Percentiles rank a stretch among this genome's conserved stretches.
These are phyloP conservation scores for Adansonia rubrostipa DNA, from an alignment of 441 rosid genomes.

Conservation along the genomic window DNA sequence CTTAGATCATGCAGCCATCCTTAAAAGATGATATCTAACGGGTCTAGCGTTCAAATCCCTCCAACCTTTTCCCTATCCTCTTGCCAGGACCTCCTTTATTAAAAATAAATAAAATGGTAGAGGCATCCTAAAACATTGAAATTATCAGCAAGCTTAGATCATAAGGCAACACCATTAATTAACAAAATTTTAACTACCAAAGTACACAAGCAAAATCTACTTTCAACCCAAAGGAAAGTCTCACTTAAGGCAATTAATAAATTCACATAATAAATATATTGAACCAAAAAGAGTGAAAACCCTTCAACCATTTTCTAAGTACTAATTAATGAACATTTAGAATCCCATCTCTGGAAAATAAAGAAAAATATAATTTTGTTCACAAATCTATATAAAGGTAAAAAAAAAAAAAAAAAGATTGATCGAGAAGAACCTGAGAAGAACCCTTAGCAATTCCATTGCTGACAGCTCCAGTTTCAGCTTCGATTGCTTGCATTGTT, in stretches of 20 bases:
- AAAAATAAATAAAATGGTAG: too few relatives aligned
- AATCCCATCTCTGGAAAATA: constrained; percentile 9
- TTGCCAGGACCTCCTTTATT: too few relatives aligned
- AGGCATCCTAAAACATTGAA: neutral
- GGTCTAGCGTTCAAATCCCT: too few relatives aligned
- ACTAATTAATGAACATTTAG: neutral
- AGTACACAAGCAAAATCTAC: neutral
- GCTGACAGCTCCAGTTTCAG: constrained; percentile 33
- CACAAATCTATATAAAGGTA: neutral
- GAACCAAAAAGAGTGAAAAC: neutral
- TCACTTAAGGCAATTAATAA: neutral
- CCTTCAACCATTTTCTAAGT: neutral
- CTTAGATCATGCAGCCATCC: too few relatives aligned
- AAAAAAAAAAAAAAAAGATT: neutral
- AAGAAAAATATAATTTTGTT: neutral
- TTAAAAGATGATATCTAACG: too few relatives aligned
- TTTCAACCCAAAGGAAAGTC: neutral
- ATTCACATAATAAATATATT: neutral
- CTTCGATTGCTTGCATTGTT: constrained; percentile 39
- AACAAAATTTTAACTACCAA: neutral
- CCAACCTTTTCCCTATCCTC: too few relatives aligned
- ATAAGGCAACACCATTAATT: neutral
- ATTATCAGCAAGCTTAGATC: neutral
- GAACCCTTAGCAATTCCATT: constrained; percentile 37
- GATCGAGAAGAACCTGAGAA: constrained; percentile 26